Base-by-base conservation (phyloP, 2,329 filamentous ascomycete genomes). In the Didymella exigua region DNA sequence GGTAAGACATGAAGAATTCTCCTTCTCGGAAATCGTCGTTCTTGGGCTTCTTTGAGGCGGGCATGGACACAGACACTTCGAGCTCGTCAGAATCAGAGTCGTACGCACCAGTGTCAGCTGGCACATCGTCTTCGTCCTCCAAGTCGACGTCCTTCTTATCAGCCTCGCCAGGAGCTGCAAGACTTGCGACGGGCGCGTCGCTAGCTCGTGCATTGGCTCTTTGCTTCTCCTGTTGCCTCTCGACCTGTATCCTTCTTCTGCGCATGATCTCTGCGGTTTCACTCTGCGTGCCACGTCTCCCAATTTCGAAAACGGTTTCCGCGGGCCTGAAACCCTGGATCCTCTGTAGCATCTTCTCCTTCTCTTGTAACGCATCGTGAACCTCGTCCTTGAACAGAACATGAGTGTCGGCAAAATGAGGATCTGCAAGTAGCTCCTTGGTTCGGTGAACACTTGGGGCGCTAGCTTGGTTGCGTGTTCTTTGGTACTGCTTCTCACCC, bases 281-380 rank as follows among this genome's bases (percentile, higher is more conserved):
- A 34, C 67, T 69, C 43, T 80, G 81, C 2, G 80, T 81, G 61
- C 87, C 89, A 57, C 87, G 84, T 63, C 88, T 86, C 6, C 90
- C 89, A 59, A 97, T 88, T 75, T 99, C 95, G 66, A 99, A 99
- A n/a, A 99, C 91, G 0, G 93, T 98, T 76, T 99, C 95, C 37
- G 88, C 82, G 0, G 96, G 95, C 65, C 91, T 86, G 78, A 95
- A 99, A 2, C 89, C 89, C 66, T 91, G 93, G 53, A 99, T 91
- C 54, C 88, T 86, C 27, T 91, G 91, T 26, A 99, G 80, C 90
- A 99, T 96, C 45, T 89, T 87, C 43, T 92, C 86, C 27, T 93
- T 85, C 43, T 90, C 87, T 56, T 84, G 79, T 51, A 86, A 82
- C 0, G 83, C 84, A 46, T 89, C 84, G 49, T 89, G 82, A 30